phyloP scores from a whole-genome alignment of 106 monocot species.

The Alisma plantagoaquatica region DNA sequence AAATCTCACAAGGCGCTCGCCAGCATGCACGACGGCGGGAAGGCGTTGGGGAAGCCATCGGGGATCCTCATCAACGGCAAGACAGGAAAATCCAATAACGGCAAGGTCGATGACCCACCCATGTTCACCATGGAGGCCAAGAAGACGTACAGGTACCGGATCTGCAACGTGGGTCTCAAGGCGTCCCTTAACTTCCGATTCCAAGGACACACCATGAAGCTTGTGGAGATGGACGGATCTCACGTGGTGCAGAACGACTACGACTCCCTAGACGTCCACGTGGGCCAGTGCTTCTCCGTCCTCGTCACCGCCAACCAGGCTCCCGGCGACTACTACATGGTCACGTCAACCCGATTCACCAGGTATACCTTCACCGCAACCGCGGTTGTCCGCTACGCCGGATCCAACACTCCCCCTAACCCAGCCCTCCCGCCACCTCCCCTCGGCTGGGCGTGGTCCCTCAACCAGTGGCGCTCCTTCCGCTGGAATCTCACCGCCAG shows the following conservation, averaged over 20 bases:
- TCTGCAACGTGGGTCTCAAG: constrained; percentile 52
- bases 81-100: constrained; percentile 19
- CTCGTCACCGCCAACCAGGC: constrained; percentile 33
- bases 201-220: constrained; percentile 37
- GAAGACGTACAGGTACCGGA: constrained; percentile 45
- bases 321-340: constrained; percentile 40
- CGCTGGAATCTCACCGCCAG: constrained; percentile 43
- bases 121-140: constrained; percentile 42
- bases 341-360: constrained; percentile 33
- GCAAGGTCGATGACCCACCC: constrained; percentile 29
- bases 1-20: constrained; percentile 27
- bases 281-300: constrained; percentile 36
- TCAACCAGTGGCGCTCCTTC: constrained; percentile 31
- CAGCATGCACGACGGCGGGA: constrained; percentile 29
- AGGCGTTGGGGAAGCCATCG: constrained; percentile 27
- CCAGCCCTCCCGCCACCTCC: constrained; percentile 16
- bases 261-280: constrained; percentile 31
- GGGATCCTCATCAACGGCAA: constrained; percentile 52
- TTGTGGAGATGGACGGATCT: constrained; percentile 62
- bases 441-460: constrained; percentile 25
- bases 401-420: constrained; percentile 16
- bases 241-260: constrained; percentile 48
- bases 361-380: constrained; percentile 18
- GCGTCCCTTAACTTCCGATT: constrained; percentile 46
- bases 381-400: constrained; percentile 17